Evolutionary conservation across 805 yeast genomes (phyloP), one percentile per base, ranked within the genome.

Genomic region (Torulaspora microellipsoides): DNA sequence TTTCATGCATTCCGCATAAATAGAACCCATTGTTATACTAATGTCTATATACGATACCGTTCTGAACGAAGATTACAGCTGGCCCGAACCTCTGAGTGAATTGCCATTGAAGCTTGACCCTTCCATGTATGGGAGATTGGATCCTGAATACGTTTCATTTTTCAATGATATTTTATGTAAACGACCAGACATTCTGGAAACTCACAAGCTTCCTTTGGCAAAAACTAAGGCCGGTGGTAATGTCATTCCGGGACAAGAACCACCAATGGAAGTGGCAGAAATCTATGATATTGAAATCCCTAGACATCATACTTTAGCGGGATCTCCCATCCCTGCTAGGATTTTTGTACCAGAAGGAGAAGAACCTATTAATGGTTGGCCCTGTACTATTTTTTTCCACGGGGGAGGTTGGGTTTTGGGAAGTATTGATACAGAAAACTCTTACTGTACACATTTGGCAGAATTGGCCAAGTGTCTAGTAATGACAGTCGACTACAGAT

Each of bases 381-480:
- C 73, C 9, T 51, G 65, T 15, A 55, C 62, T 30, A 45, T 71
- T 25, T 69, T 67, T 65, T 68, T 52, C 56, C 76, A 71, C 45
- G 76, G 75, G 15, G 75, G 76, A 25, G 75, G 75, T 2, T 71
- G 72, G 69, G 71, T 65, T 1, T 55, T 70, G 13, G 75, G 75
- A 2, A 59, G 59, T 41, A 62, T 71, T 32, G 49, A 42, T 43
- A 64, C 75, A 11, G 75, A 71, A 43, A 70, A 72, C 56, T 63
- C 71, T 2, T 68, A 59, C 52, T 71, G 75, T 47, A 65, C 75
- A 2, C 67, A 69, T 43, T 49, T 67, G 32, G 71, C 73, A 17
- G 64, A 65, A 30, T 42, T 51, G 15, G 65, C 69, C 9, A 46
- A 65, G 36, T 63, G 71, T 46, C 52, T 65, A n/a, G 75, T 72